Conservation (phyloP, 1,284 basidiomycete genomes). For the Cutaneotrichosporon arboriforme region DNA sequence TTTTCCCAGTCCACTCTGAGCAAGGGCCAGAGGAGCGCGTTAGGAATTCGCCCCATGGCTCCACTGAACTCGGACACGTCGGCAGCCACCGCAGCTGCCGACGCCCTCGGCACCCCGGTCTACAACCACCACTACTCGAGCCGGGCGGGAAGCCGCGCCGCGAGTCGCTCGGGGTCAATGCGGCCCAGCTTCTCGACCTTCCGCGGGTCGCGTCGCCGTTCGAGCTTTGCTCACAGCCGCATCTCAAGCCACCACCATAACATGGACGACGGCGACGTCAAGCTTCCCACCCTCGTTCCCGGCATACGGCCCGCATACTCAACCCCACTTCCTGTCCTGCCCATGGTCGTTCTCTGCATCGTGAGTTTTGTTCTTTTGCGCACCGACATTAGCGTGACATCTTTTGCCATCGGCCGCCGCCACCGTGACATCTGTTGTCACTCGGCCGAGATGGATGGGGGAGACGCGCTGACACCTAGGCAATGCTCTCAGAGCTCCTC, state of each 20-base stretch:
- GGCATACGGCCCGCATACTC: constrained; percentile 48
- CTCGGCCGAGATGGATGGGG: neutral
- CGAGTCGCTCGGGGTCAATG: constrained; percentile 3
- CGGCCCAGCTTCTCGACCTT: constrained; percentile 13
- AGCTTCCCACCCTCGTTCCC: constrained; percentile 44
- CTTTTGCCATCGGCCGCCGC: neutral
- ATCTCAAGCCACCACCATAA: constrained; percentile 1
- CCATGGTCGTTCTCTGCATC: constrained; percentile 86
- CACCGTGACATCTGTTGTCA: neutral
- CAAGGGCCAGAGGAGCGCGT: neutral
- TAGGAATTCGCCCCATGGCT: neutral
- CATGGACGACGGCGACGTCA: constrained; percentile 30
- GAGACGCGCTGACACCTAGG: constrained; percentile 50
- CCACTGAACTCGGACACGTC: neutral
- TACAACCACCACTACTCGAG: neutral
- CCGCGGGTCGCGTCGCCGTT: constrained; percentile 2
- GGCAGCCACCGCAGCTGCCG: neutral
- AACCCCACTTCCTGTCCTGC: constrained; percentile 77
- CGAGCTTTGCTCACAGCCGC: neutral
- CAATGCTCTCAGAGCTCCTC: constrained; percentile 87
- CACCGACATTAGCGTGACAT: neutral
- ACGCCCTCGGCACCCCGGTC: constrained; percentile 2
- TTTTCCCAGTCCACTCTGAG: neutral
- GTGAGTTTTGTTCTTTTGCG: constrained; percentile 51
- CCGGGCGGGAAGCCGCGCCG: too few relatives aligned